These are phyloP conservation scores for Helotiales sp. DNA, from an alignment of 2,329 filamentous ascomycete species.

Conservation along the genomic window DNA sequence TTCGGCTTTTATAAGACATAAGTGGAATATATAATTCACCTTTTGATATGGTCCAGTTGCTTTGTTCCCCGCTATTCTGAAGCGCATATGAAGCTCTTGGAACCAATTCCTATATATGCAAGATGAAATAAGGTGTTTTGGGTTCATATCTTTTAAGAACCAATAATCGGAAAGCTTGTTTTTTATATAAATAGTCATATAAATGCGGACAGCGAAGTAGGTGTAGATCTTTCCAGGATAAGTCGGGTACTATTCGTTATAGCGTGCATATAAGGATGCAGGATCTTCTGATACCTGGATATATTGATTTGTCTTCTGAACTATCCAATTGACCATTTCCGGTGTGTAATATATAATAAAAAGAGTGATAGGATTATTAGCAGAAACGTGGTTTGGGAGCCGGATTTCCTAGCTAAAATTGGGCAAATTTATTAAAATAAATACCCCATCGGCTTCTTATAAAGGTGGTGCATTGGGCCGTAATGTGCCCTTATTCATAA, in stretches of 20 bases:
- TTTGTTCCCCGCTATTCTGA: background rate
- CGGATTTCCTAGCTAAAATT: background rate
- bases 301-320: slow-evolving; percentile 6
- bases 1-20: background rate
- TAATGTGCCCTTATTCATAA: too few species aligned
- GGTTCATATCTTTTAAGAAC: background rate
- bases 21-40: background rate
- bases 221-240: slow-evolving; percentile 12
- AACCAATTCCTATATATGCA: background rate
- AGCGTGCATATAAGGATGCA: background rate
- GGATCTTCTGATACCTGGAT: background rate
- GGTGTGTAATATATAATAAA: slow-evolving; percentile 14
- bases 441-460: background rate
- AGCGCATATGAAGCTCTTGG: background rate
- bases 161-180: slow-evolving; percentile 14
- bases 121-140: background rate
- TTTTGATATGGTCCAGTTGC: background rate
- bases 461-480: background rate
- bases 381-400: slow-evolving; percentile 8
- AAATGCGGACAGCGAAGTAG: slow-evolving; percentile 17
- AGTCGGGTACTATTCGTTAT: slow-evolving; percentile 7
- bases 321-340: slow-evolving; percentile 13
- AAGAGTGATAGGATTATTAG: slow-evolving; percentile 13
- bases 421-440: background rate
- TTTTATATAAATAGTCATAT: slow-evolving; percentile 13